Evolutionary conservation across 208 protist genomes (phyloP), one percentile per base, ranked within the genome.

Genomic region (Phytomonas sp.): DNA sequence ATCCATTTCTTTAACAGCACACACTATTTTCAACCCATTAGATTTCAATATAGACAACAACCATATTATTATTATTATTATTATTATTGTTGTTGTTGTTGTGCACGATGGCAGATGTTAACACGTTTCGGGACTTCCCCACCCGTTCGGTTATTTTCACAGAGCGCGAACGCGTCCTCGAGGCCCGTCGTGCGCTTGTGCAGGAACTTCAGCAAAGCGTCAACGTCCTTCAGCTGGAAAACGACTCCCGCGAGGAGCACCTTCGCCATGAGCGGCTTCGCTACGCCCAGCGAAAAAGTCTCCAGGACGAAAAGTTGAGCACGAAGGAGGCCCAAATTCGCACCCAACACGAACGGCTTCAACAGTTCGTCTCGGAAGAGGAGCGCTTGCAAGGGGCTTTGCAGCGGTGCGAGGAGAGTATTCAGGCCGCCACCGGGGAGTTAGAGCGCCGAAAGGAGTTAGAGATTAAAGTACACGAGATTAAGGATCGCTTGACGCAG

Each of bases 301-400:
- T 63, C 16, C 89, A 94, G 63, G 89, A 94, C 37, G 89, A 85
- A 32, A 94, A 92, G 80, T 45, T 94, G 10, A 63, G 63, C 16
- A 74, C 76, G 23, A 88, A 89, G 75, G 86, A 92, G 11, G 69
- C 68, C 2, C 81, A 89, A 62, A 82, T 73, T 26, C 79, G 74
- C 19, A 62, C 76, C 0, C 79, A 89, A 69, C 78, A 86, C 33
- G 79, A 83, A 8, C 80, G 78, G 4, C 56, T 92, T 23, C 61
- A 71, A 7, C 74, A 77, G 33, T 74, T 91, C 40, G 78, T 83
- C 16, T 80, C 66, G 32, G 86, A 92, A 71, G 89, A 91, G 77
- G 76, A 80, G 42, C 87, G 80, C 2, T 76, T 94, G 19, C 62
- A 45, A 14, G 59, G 19, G 5, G 67, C 75, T 31, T 78, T 92